Evolutionary conservation across 2,329 filamentous ascomycete genomes (phyloP).

Genomic region (Zasmidium citrigriseum): DNA sequence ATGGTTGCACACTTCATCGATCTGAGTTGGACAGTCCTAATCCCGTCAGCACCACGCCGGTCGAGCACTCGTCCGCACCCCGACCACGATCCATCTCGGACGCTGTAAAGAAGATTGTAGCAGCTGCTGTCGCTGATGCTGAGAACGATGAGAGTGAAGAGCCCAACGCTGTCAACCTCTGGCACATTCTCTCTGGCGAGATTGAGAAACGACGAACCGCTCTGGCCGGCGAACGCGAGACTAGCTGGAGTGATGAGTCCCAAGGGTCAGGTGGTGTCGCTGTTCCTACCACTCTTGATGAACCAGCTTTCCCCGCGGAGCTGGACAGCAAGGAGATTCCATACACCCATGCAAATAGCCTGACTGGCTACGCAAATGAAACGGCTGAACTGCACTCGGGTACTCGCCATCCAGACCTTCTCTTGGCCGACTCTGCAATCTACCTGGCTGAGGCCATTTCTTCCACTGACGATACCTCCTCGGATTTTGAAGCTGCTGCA

Average conservation of each 20-base stretch:
- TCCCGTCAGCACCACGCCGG: not conserved
- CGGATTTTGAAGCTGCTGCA: constrained; percentile 20
- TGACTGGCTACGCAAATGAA: constrained; percentile 28
- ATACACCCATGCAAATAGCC: constrained; percentile 32
- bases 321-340: constrained; percentile 25
- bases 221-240: not conserved
- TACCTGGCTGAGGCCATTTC: constrained; percentile 16
- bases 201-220: not conserved
- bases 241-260: constrained; percentile 5
- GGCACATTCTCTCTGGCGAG: constrained; percentile 25
- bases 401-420: constrained; percentile 8
- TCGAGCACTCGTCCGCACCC: not conserved
- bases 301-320: not conserved
- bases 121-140: not conserved
- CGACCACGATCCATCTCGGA: not conserved
- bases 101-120: constrained; percentile 10
- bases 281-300: not conserved
- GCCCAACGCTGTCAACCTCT: constrained; percentile 28
- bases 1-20: constrained; percentile 22
- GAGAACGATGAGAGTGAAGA: not conserved
- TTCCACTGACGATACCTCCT: constrained; percentile 1
- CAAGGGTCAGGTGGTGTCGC: constrained; percentile 10
- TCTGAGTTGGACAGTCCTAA: constrained; percentile 17
- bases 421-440: constrained; percentile 19
- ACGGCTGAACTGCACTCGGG: constrained; percentile 9